A percentile compares a stretch with the other conserved stretches of the same genome.
phyloP scores from a whole-genome alignment of 1,139 yeast species.

The Torulaspora pretoriensis region DNA sequence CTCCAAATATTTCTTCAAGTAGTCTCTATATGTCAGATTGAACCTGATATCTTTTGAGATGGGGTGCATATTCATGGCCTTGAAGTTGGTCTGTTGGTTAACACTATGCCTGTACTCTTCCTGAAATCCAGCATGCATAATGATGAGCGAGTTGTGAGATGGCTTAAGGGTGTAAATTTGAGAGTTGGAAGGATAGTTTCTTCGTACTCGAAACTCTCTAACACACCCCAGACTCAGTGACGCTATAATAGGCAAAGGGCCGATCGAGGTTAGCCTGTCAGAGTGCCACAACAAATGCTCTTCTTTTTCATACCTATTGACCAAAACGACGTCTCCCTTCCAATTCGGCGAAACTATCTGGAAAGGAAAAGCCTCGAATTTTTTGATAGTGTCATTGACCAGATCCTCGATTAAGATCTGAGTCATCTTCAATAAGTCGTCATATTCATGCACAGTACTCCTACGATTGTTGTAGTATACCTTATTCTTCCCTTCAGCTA shows the following conservation, averaged over 20 bases:
- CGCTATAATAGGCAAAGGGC: slow-evolving; percentile 64
- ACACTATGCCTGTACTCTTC: slow-evolving; percentile 63
- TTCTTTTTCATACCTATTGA: slow-evolving; percentile 50
- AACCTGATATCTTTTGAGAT: slow-evolving; percentile 49
- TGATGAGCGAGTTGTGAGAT: slow-evolving; percentile 41
- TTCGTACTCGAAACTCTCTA: slow-evolving; percentile 56
- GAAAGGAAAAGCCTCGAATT: slow-evolving; percentile 32
- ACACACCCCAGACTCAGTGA: slow-evolving; percentile 65
- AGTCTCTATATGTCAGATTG: slow-evolving; percentile 61
- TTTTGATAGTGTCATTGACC: slow-evolving; percentile 41
- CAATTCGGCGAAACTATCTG: slow-evolving; percentile 41
- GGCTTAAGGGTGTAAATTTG: slow-evolving; percentile 19
- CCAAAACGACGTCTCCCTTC: slow-evolving; percentile 51
- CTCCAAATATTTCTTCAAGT: slow-evolving; percentile 34
- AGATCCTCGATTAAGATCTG: slow-evolving; percentile 43
- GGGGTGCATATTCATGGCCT: slow-evolving; percentile 41
- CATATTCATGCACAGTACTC: slow-evolving; percentile 30
- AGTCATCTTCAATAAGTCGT: slow-evolving; percentile 41
- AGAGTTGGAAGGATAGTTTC: slow-evolving; percentile 35
- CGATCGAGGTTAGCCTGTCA: slow-evolving; percentile 63
- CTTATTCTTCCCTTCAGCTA: slow-evolving; percentile 7
- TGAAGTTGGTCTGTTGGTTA: slow-evolving; percentile 39
- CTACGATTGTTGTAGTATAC: slow-evolving; percentile 28
- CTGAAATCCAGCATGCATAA: slow-evolving; percentile 77
- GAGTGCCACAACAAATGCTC: slow-evolving; percentile 68